These are phyloP conservation scores for Thalassiosira exigua DNA, from an alignment of 352 stramenopile species.

Conservation along the genomic window DNA sequence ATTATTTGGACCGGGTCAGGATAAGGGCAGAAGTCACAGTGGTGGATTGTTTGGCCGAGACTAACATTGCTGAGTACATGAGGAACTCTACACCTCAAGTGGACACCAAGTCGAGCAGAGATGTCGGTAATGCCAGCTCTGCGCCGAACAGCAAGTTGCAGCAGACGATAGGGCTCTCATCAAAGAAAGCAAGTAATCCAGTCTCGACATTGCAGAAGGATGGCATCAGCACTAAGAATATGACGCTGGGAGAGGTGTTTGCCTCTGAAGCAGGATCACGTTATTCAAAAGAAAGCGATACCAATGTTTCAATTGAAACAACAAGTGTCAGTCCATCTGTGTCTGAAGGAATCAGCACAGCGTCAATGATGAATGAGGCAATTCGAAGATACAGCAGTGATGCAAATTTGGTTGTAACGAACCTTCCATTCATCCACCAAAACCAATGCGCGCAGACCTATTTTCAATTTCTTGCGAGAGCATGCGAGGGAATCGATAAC, in stretches of 20 bases:
- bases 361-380: slow-evolving; percentile 53
- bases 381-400: slow-evolving; percentile 52
- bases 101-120: too few relatives aligned
- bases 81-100: too few relatives aligned
- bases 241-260: slow-evolving; percentile 56
- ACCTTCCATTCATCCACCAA: slow-evolving; percentile 64
- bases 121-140: too few relatives aligned
- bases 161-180: too few relatives aligned
- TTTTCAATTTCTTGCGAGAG: slow-evolving; percentile 60
- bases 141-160: too few relatives aligned
- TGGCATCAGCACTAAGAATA: slow-evolving; percentile 52
- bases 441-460: slow-evolving; percentile 45
- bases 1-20: slow-evolving; percentile 55
- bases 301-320: not conserved
- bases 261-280: slow-evolving; percentile 10
- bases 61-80: slow-evolving; percentile 59
- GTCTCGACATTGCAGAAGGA: slow-evolving; percentile 40
- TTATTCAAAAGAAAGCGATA: too few relatives aligned
- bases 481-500: slow-evolving; percentile 52
- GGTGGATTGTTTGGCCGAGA: slow-evolving; percentile 50
- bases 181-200: too few relatives aligned
- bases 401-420: slow-evolving; percentile 63
- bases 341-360: slow-evolving; percentile 30
- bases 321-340: not conserved
- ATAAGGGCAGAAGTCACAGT: slow-evolving; percentile 59